These are phyloP conservation scores for Arabidopsis arenosa DNA, from an alignment of 345 rosid species.

Conservation along the genomic window DNA sequence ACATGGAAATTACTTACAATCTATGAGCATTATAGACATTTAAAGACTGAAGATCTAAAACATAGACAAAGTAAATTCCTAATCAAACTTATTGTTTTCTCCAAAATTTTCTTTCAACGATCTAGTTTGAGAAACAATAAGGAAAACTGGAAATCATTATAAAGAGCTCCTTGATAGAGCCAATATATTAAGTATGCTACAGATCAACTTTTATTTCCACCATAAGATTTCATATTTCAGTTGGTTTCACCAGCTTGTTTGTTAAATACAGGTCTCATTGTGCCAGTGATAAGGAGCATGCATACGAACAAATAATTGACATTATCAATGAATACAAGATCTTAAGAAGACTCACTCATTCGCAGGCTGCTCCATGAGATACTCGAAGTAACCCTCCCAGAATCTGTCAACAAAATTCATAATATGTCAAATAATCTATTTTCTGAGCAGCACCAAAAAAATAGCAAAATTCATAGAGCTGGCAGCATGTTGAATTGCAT, in stretches of 20 bases:
- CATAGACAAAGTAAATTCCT: conserved; percentile 21
- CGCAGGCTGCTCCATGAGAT: conserved; percentile 85
- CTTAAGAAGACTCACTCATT: conserved; percentile 66
- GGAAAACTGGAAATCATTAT: not conserved
- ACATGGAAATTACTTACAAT: conserved; percentile 24
- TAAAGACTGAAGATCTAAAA: conserved; percentile 14
- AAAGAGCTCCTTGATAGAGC: conserved; percentile 17
- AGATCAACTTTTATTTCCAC: conserved; percentile 10
- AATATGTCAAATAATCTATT: conserved; percentile 23
- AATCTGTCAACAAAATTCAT: conserved; percentile 59
- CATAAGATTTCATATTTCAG: conserved; percentile 18
- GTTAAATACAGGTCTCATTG: not conserved
- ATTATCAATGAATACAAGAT: conserved; percentile 30
- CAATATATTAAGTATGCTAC: conserved; percentile 23
- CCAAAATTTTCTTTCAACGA: not conserved
- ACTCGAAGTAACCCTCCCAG: conserved; percentile 98
- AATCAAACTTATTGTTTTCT: not conserved
- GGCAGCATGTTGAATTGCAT: conserved; percentile 25
- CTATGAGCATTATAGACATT: conserved; percentile 20
- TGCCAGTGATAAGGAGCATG: conserved; percentile 8
- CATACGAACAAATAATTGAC: conserved; percentile 20
- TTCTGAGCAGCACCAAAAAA: conserved; percentile 11
- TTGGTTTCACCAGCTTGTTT: conserved; percentile 9
- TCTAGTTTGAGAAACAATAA: not conserved
- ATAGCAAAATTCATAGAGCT: not conserved